Conservation (phyloP, 2,329 filamentous ascomycete species). For the Aspergillus sp. region DNA sequence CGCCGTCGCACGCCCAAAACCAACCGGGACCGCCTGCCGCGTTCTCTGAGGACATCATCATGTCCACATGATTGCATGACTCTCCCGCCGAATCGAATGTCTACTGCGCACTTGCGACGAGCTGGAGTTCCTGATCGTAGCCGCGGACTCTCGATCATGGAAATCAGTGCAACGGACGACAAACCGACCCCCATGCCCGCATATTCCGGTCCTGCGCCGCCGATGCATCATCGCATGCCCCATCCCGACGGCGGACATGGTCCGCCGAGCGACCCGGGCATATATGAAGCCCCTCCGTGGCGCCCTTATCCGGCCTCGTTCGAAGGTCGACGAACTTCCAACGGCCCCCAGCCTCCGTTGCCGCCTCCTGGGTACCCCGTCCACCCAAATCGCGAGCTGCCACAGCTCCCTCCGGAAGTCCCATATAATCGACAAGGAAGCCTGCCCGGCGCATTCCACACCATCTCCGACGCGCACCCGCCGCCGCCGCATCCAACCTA, state of each 20-base stretch:
- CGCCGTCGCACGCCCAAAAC: neutral
- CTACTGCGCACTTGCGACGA: slow-evolving; percentile 19
- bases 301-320: slow-evolving; percentile 30
- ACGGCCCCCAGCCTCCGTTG: slow-evolving; percentile 27
- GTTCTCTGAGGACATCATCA: slow-evolving; percentile 14
- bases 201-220: slow-evolving; percentile 21
- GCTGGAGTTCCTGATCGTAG: slow-evolving; percentile 17
- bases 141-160: slow-evolving; percentile 23
- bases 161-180: slow-evolving; percentile 27
- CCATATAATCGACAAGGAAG: slow-evolving; percentile 34
- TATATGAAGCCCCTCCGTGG: slow-evolving; percentile 34
- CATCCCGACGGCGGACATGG: slow-evolving; percentile 30
- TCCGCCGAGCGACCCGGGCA: slow-evolving; percentile 25
- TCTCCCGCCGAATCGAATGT: slow-evolving; percentile 17
- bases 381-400: slow-evolving; percentile 35
- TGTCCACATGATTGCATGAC: slow-evolving; percentile 26
- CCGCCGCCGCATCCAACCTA: slow-evolving; percentile 28
- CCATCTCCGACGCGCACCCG: slow-evolving; percentile 27
- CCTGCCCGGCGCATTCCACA: slow-evolving; percentile 29
- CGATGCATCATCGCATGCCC: slow-evolving; percentile 35
- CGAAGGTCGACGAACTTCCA: slow-evolving; percentile 32
- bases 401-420: slow-evolving; percentile 33
- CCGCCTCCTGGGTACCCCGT: slow-evolving; percentile 30
- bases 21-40: neutral
- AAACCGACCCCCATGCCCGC: slow-evolving; percentile 24